Percentiles rank a stretch among this genome's conserved stretches.
Conservation (phyloP, 148 eudicot species). For the Rhododendron henanense region DNA sequence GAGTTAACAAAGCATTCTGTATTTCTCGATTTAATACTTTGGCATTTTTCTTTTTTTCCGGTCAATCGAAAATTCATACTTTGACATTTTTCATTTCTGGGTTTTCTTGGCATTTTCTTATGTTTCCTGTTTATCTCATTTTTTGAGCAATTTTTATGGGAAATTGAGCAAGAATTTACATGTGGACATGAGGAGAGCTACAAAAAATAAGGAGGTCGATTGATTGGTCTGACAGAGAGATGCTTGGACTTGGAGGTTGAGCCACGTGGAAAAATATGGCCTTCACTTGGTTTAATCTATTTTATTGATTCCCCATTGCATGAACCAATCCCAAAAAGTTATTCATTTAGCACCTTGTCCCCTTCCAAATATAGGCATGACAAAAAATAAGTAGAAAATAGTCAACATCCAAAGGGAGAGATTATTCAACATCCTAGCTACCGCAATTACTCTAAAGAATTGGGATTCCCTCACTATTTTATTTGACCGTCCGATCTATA, state of each 20-base stretch:
- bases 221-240: background rate
- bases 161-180: background rate
- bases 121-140: background rate
- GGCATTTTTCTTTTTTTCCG: background rate
- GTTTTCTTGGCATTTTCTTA: background rate
- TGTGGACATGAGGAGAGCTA: background rate
- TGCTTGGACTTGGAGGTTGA: constrained; percentile 4
- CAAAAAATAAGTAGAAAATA: background rate
- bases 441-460: no score
- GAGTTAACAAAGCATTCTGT: no score
- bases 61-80: no score
- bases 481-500: no score
- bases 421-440: no score
- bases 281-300: background rate
- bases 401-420: background rate
- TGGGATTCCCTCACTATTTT: no score
- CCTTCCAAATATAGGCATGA: background rate
- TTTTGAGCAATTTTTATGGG: background rate
- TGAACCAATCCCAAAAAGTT: background rate
- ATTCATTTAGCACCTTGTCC: background rate
- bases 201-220: background rate
- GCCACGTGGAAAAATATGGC: background rate
- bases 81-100: background rate
- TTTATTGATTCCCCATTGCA: background rate
- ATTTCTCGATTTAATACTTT: background rate